Base-by-base conservation (phyloP, 768 basidiomycete genomes). In the Tremella fuciformis region DNA sequence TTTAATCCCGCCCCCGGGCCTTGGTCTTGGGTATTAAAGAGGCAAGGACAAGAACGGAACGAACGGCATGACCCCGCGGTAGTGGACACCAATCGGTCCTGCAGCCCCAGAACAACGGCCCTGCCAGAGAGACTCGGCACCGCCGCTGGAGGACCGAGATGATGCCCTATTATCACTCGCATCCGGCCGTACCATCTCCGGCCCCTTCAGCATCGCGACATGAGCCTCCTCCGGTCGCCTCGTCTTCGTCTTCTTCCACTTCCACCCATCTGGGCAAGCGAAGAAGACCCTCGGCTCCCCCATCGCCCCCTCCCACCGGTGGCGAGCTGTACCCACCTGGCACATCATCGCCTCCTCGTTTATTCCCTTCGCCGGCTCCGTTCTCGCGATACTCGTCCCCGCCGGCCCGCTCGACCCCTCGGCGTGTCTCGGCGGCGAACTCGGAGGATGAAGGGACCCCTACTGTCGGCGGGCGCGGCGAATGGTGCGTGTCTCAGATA, bases 401-500 rank as follows among this genome's bases (percentile, higher is more conserved):
- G n/a, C n/a, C 22, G 22, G n/a, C 42, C 16, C 42, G 42, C n/a
- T 50, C 49, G 25, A 50, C 49, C 49, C 25, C 49, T 29, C 49
- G n/a, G 8, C 22, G 21, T 21, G 18, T 29, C 16, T 22, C 21
- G 8, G 16, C 24, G 49, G 19, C 25, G 49, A 29, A 29, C 16
- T 50, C 49, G 25, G 49, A 50, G 16, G 49, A 50, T 8, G 18
- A 29, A 29, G 25, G 18, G 8, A 29, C 25, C 49, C 16, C 21
- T 29, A n/a, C 49, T 19, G 21, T 50, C 49, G 15, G 21, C 42
- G 42, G n/a, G 7, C n/a, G 42, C n/a, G 38, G 40, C 38, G 62
- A 55, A 55, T 64, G 62, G 62, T 64, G 16, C 38, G 60, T 61
- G 38, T 9, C 55, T 50, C 42, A 50, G 49, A n/a, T 50, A 7